Base-by-base conservation (phyloP, 371 early-diverging fungal species). In the Circinella umbellata region DNA sequence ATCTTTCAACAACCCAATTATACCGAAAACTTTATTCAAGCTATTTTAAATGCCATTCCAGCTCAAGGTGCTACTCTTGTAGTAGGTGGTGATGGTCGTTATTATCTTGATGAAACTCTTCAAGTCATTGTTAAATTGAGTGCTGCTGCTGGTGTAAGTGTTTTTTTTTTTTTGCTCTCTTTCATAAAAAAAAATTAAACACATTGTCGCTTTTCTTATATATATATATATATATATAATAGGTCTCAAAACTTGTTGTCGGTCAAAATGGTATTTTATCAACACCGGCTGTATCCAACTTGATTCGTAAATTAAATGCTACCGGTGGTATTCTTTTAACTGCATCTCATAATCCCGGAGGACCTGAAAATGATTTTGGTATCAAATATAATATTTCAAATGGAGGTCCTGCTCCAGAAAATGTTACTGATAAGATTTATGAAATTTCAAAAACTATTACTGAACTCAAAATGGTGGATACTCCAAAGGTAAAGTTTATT, bases 281-380 rank as follows among this genome's bases (percentile, higher is more conserved):
- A 8, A 99, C 99, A 7, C 98, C 98, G n/a, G 98, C 98, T 48
- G 97, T 92, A 6, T 98, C 98, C 20, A 92, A 97, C 74, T 80
- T 98, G 42, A 98, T 99, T 74, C 90, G 97, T 69, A 92, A 93
- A 73, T 86, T 84, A 76, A 85, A 92, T 71, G 96, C 97, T 39
- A 93, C 94, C 13, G 92, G 96, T 71, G 97, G 98, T 69, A 97
- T 98, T 66, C 88, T 98, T 61, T 82, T 98, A 73, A 97, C 98
- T 37, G 99, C 99, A 11, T 95, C 96, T 48, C 99, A 99, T 86
- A 99, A 99, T 86, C 98, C 99, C 39, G 99, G 99, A 69, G 99
- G 99, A 64, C 98, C 97, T 51, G 91, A 96, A 10, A 92, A 94
- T 74, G 99, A 99, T 80, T 99, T 99, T 86, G 99, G 99, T 69